phyloP scores from a whole-genome alignment of 2,329 filamentous ascomycete genomes.

The Cordyceps farinosa region DNA sequence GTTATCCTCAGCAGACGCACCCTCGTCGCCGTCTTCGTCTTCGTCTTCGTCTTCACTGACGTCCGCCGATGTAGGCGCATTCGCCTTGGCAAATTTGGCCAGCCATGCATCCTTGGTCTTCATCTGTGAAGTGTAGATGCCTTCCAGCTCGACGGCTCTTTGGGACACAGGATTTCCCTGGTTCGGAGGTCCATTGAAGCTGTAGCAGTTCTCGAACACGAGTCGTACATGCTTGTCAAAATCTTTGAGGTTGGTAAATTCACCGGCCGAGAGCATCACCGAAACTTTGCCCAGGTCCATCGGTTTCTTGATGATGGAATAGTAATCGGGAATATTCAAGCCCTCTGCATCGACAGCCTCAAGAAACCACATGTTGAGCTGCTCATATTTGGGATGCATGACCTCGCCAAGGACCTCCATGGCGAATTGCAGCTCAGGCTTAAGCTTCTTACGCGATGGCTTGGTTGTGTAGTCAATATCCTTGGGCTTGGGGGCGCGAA shows the following conservation, averaged over 20 bases:
- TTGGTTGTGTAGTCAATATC: constrained; percentile 83
- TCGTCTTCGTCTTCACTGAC: constrained; percentile 71
- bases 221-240: constrained; percentile 79
- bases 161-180: constrained; percentile 67
- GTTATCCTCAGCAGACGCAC: constrained; percentile 36
- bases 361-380: constrained; percentile 70
- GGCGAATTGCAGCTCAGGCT: constrained; percentile 86
- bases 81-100: constrained; percentile 61
- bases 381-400: constrained; percentile 66
- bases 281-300: constrained; percentile 90
- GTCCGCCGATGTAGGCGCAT: constrained; percentile 52
- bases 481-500: constrained; percentile 84
- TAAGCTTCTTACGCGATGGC: constrained; percentile 78
- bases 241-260: constrained; percentile 79
- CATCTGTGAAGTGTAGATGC: constrained; percentile 73
- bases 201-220: constrained; percentile 86
- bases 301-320: constrained; percentile 90
- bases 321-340: constrained; percentile 88
- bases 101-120: constrained; percentile 77
- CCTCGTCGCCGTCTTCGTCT: constrained; percentile 57
- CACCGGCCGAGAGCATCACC: constrained; percentile 69
- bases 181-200: constrained; percentile 67
- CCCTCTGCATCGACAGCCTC: constrained; percentile 89
- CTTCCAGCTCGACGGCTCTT: constrained; percentile 69
- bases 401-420: constrained; percentile 77